phyloP scores from a whole-genome alignment of 805 yeast species.

The Candida ipomoeae region DNA sequence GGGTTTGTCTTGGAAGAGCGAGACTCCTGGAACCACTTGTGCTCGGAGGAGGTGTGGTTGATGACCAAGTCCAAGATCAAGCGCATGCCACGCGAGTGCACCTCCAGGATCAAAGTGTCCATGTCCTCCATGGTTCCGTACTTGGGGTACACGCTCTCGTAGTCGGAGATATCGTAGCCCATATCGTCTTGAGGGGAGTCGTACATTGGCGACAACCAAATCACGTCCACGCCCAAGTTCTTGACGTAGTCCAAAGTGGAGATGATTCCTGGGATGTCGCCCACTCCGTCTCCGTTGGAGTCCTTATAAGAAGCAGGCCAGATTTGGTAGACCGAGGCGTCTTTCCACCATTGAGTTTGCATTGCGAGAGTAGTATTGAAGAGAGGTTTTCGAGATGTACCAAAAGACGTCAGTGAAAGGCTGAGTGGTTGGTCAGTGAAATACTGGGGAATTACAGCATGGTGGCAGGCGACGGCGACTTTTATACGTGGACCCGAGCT shows the following conservation, averaged over 20 bases:
- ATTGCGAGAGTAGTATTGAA: not conserved
- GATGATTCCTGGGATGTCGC: conserved; percentile 53
- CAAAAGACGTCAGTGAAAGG: not conserved
- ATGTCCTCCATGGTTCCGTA: conserved; percentile 55
- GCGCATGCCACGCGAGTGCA: conserved; percentile 48
- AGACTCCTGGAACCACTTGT: conserved; percentile 56
- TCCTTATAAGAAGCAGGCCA: conserved; percentile 62
- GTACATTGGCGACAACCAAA: conserved; percentile 58
- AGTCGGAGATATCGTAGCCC: conserved; percentile 60
- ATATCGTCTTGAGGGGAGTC: conserved; percentile 59
- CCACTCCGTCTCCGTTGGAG: conserved; percentile 56
- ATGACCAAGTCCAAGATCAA: conserved; percentile 53
- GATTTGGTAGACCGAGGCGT: conserved; percentile 52
- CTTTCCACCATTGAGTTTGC: conserved; percentile 48
- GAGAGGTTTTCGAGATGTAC: not conserved
- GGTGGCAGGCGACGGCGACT: not conserved
- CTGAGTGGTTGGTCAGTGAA: not conserved
- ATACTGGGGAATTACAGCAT: not conserved
- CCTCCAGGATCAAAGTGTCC: conserved; percentile 43
- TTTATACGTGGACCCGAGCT: conserved; percentile 1
- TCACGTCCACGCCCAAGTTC: conserved; percentile 45
- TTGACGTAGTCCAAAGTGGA: conserved; percentile 49
- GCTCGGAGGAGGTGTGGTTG: conserved; percentile 55
- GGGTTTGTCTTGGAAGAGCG: conserved; percentile 47
- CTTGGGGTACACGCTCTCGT: conserved; percentile 46